Conservation (phyloP, 2,329 filamentous ascomycete genomes). For the Beauveria sp. region DNA sequence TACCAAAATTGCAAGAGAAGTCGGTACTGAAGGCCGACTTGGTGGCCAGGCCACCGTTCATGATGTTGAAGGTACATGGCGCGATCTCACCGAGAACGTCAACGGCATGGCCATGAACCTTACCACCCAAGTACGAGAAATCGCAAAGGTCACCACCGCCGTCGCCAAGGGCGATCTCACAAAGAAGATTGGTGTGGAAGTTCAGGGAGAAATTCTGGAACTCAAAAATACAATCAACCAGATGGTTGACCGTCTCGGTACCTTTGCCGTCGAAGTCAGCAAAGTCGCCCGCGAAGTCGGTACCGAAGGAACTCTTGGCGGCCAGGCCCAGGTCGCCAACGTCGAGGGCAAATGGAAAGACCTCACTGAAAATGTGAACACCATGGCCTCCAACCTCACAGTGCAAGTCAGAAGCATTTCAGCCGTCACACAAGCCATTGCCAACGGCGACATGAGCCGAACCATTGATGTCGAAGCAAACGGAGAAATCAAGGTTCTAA, state of each 20-base stretch:
- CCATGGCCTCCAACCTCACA: conserved; percentile 61
- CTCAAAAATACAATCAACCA: conserved; percentile 97
- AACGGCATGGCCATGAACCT: conserved; percentile 99
- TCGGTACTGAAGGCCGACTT: conserved; percentile 89
- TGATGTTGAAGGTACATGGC: conserved; percentile 95
- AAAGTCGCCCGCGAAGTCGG: conserved; percentile 93
- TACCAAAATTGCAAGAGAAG: conserved; percentile 90
- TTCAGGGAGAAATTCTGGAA: conserved; percentile 87
- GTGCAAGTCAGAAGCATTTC: conserved; percentile 75
- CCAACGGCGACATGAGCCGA: conserved; percentile 90
- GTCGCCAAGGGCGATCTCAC: conserved; percentile 91
- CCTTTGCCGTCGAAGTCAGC: conserved; percentile 94
- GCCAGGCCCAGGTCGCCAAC: conserved; percentile 87
- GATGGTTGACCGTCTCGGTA: conserved; percentile 95
- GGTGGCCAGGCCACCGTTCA: conserved; percentile 94
- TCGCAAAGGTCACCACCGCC: conserved; percentile 91
- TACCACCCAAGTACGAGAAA: conserved; percentile 95
- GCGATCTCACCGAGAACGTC: conserved; percentile 88
- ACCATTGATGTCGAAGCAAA: conserved; percentile 94
- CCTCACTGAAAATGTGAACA: conserved; percentile 84
- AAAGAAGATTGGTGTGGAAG: conserved; percentile 92
- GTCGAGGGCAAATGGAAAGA: conserved; percentile 99
- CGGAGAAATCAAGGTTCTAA: conserved; percentile 87
- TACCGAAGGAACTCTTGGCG: conserved; percentile 88
- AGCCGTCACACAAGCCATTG: conserved; percentile 88